Evolutionary conservation across 768 basidiomycete species (phyloP).

Genomic region (Mycena rebaudengoi): DNA sequence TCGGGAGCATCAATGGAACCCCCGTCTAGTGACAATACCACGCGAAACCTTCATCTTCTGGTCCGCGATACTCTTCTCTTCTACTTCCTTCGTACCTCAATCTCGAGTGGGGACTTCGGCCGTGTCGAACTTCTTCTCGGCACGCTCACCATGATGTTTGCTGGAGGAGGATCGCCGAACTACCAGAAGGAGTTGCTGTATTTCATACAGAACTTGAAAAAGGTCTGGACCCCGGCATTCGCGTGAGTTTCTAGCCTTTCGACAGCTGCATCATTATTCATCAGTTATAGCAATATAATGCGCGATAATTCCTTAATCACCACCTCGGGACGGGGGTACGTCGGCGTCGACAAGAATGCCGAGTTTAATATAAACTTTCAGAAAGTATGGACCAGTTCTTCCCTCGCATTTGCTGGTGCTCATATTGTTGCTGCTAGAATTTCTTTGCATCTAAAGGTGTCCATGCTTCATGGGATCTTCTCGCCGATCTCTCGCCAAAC

Average conservation of each 20-base stretch:
- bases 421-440: background rate
- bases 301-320: constrained; percentile 7
- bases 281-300: background rate
- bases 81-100: background rate
- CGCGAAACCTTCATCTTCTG: background rate
- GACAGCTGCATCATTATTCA: background rate
- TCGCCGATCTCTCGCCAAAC: background rate
- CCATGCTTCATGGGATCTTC: constrained; percentile 6
- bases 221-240: constrained; percentile 10
- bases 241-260: background rate
- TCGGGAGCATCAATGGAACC: background rate
- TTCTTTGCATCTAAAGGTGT: constrained; percentile 7
- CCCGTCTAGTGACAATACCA: background rate
- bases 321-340: background rate
- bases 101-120: constrained; percentile 3
- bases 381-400: background rate
- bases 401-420: too few species aligned
- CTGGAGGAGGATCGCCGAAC: background rate
- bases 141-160: constrained; percentile 3
- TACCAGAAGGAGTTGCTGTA: constrained; percentile 8
- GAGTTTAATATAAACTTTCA: constrained; percentile 13
- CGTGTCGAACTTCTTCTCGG: background rate
- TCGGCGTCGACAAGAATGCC: background rate
- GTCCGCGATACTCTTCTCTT: background rate
- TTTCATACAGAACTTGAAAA: constrained; percentile 7